phyloP scores from a whole-genome alignment of 2,329 filamentous ascomycete genomes.

The Calonectria multiphialidica region DNA sequence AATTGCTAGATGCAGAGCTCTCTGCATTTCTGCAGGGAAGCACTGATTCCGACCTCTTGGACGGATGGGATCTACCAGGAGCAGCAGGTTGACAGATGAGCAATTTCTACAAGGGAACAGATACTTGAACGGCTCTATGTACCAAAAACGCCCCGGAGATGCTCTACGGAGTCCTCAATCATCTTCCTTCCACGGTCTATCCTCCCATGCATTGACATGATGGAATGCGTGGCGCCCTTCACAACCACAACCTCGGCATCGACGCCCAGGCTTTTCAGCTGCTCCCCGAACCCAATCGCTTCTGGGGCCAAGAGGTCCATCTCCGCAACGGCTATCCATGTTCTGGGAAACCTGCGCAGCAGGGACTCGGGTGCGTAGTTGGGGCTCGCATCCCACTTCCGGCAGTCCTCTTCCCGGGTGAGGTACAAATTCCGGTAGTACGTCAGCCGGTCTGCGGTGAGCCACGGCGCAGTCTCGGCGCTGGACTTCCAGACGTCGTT shows the following conservation, averaged over 20 bases:
- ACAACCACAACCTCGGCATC: conserved; percentile 34
- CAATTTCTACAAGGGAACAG: neutral
- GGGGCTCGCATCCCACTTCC: conserved; percentile 48
- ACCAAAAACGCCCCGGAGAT: conserved; percentile 35
- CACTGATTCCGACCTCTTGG: conserved; percentile 24
- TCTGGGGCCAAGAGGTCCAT: conserved; percentile 50
- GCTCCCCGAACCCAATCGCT: conserved; percentile 43
- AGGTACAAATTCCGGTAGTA: conserved; percentile 53
- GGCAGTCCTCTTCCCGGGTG: conserved; percentile 35
- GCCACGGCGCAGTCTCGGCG: conserved; percentile 47
- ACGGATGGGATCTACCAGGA: conserved; percentile 12
- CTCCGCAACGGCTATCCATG: conserved; percentile 48
- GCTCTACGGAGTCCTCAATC: conserved; percentile 37
- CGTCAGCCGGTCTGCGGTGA: conserved; percentile 48
- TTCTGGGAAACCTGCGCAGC: conserved; percentile 43
- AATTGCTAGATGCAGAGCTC: conserved; percentile 27
- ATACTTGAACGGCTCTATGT: conserved; percentile 10
- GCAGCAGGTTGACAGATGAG: neutral
- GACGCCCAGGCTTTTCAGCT: conserved; percentile 37
- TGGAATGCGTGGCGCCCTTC: conserved; percentile 41
- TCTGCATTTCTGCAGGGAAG: conserved; percentile 27
- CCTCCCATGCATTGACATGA: conserved; percentile 40
- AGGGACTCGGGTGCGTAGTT: conserved; percentile 42
- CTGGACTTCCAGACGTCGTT: conserved; percentile 40
- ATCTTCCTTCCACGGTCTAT: conserved; percentile 39